A percentile compares a stretch with the other conserved stretches of the same genome.
phyloP scores from a whole-genome alignment of 495 filamentous ascomycete genomes.

The Penicillium roqueforti region DNA sequence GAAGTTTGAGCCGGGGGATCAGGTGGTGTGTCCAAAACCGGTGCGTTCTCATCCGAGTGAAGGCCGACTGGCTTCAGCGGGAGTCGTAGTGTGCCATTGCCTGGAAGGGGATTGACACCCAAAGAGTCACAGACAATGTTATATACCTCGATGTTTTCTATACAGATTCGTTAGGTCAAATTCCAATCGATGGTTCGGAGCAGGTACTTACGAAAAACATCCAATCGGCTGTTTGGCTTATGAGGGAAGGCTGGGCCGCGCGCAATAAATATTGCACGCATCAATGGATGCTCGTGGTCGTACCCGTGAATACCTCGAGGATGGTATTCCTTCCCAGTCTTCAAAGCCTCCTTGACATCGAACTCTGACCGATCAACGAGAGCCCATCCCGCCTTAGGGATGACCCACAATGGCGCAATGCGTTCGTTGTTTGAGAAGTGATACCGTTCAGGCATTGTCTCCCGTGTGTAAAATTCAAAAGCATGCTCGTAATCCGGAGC shows the following conservation, averaged over 20 bases:
- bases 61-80: constrained; percentile 66
- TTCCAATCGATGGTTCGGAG: not conserved
- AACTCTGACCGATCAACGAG: constrained; percentile 77
- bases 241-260: constrained; percentile 87
- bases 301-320: constrained; percentile 84
- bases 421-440: constrained; percentile 82
- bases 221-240: constrained; percentile 69
- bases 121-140: constrained; percentile 88
- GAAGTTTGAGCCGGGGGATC: constrained; percentile 32
- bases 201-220: constrained; percentile 71
- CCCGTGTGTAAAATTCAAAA: constrained; percentile 78
- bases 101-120: constrained; percentile 60
- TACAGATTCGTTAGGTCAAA: not conserved
- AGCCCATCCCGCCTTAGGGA: constrained; percentile 86
- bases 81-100: constrained; percentile 84
- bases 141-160: constrained; percentile 93
- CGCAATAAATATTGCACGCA: constrained; percentile 90
- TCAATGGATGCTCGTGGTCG: constrained; percentile 82
- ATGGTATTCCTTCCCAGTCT: constrained; percentile 61
- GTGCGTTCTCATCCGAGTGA: constrained; percentile 51
- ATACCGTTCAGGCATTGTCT: constrained; percentile 84
- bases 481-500: constrained; percentile 55
- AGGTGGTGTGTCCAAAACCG: constrained; percentile 32
- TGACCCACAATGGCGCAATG: constrained; percentile 88
- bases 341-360: constrained; percentile 58